phyloP scores from a whole-genome alignment of 257 asterid genomes.

The Prunella vulgaris region DNA sequence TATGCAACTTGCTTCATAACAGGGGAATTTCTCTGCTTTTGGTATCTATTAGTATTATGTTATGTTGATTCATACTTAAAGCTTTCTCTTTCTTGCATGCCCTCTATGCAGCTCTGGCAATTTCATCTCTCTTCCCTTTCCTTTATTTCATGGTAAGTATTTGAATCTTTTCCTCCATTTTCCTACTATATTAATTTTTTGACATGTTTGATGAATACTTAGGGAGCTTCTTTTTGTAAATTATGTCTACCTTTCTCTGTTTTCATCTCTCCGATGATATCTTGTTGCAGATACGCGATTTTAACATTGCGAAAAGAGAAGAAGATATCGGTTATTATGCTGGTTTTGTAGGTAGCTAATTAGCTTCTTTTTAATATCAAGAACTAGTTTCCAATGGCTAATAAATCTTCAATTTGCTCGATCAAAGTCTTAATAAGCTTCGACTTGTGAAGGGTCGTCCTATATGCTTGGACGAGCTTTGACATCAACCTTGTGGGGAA shows the following conservation, averaged over 20 bases:
- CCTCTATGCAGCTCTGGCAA: slow-evolving; percentile 59
- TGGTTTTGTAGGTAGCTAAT: slow-evolving; percentile 58
- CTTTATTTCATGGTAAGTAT: slow-evolving; percentile 71
- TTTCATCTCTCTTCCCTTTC: slow-evolving; percentile 77
- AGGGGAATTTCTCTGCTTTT: not conserved
- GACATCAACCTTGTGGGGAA: slow-evolving; percentile 70
- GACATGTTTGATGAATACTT: not conserved
- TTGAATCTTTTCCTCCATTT: not conserved
- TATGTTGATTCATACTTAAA: not conserved
- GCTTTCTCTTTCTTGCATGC: not conserved
- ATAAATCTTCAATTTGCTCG: not conserved
- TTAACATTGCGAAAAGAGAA: slow-evolving; percentile 62
- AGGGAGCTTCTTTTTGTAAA: not conserved
- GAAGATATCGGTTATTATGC: slow-evolving; percentile 78
- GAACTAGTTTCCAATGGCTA: not conserved
- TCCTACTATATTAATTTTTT: not conserved
- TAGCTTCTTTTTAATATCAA: not conserved
- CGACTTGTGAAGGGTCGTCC: slow-evolving; percentile 45
- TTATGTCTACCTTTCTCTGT: not conserved
- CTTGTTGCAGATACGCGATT: slow-evolving; percentile 54
- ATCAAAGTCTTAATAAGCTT: not conserved
- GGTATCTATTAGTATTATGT: not conserved
- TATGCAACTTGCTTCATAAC: not conserved
- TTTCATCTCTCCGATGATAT: not conserved
- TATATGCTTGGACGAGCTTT: slow-evolving; percentile 75